A percentile compares a stretch with the other conserved stretches of the same genome.
Evolutionary conservation across 164 flowering plant species (phyloP).

Genomic region (Euptelea pleiosperma): DNA sequence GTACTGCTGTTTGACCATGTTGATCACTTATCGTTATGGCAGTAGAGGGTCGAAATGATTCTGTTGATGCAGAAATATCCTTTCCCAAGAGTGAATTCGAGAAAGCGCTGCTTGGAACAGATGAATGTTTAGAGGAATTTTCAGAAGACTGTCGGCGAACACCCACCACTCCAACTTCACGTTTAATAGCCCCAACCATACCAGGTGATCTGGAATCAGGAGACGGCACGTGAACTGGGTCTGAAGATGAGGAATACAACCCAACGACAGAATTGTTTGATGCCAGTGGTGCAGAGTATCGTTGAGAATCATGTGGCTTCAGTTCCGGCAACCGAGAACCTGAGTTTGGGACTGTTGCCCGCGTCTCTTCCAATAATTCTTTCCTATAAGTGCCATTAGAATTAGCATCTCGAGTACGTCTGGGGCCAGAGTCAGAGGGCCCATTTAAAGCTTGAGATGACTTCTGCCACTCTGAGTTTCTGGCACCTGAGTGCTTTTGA

Average conservation of each 20-base stretch:
- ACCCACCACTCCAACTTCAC: conserved; percentile 95
- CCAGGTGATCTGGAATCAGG: conserved; percentile 70
- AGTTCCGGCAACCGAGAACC: conserved; percentile 27
- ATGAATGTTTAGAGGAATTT: conserved; percentile 38
- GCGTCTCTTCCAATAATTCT: conserved; percentile 34
- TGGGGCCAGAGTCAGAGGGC: conserved; percentile 28
- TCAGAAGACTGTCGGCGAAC: conserved; percentile 58
- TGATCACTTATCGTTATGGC: conserved; percentile 45
- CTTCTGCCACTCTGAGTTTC: conserved; percentile 20
- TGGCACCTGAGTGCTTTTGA: conserved; percentile 37
- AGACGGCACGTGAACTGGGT: conserved; percentile 98
- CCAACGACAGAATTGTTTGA: conserved; percentile 64
- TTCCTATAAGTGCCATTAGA: conserved; percentile 33
- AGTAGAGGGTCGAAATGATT: conserved; percentile 36
- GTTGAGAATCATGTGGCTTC: conserved; percentile 34
- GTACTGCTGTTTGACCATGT: conserved; percentile 27
- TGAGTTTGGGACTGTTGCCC: conserved; percentile 25
- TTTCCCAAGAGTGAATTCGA: conserved; percentile 35
- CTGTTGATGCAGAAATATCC: conserved; percentile 35
- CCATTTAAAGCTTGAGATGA: conserved; percentile 37
- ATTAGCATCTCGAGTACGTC: conserved; percentile 32
- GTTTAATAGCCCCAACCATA: conserved; percentile 77
- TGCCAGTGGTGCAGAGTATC: conserved; percentile 32
- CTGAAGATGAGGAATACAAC: conserved; percentile 84
- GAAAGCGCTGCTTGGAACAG: conserved; percentile 39